Evolutionary conservation across 2,329 filamentous ascomycete genomes (phyloP).

Genomic region (Nakataea oryzae): DNA sequence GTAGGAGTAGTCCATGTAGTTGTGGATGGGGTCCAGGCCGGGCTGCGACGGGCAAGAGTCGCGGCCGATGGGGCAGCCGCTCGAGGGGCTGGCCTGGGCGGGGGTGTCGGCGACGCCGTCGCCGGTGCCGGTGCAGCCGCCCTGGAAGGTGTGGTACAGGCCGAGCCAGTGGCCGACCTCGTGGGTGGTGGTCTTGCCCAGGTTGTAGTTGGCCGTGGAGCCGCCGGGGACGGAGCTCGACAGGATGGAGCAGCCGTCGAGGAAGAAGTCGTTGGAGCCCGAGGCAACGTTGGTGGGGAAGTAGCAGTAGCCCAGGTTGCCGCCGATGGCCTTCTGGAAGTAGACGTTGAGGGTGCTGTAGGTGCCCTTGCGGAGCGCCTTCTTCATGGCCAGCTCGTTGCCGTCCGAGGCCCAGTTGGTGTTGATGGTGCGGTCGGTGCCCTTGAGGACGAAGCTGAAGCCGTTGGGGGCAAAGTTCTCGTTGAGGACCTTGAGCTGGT

Average conservation of each 20-base stretch:
- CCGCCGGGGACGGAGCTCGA: slow-evolving; percentile 19
- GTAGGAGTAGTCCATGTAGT: slow-evolving; percentile 25
- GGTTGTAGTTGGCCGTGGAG: slow-evolving; percentile 18
- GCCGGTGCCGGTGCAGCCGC: slow-evolving; percentile 24
- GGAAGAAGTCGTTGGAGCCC: slow-evolving; percentile 14
- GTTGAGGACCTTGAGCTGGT: slow-evolving; percentile 35
- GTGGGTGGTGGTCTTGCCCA: slow-evolving; percentile 26
- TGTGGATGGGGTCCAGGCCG: slow-evolving; percentile 22
- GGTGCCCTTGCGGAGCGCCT: slow-evolving; percentile 28
- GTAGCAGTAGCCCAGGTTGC: slow-evolving; percentile 34
- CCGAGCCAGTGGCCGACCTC: slow-evolving; percentile 34
- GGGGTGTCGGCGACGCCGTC: slow-evolving; percentile 29
- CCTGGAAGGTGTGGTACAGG: slow-evolving; percentile 32
- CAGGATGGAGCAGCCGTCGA: slow-evolving; percentile 19
- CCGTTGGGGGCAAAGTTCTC: slow-evolving; percentile 28
- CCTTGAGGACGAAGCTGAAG: slow-evolving; percentile 31
- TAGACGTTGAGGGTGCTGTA: slow-evolving; percentile 35
- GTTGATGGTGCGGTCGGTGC: slow-evolving; percentile 30
- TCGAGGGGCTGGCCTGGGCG: slow-evolving; percentile 19
- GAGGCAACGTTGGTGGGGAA: slow-evolving; percentile 25
- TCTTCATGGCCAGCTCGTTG: slow-evolving; percentile 31
- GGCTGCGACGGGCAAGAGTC: slow-evolving; percentile 19
- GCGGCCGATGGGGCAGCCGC: slow-evolving; percentile 24
- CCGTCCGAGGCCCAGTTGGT: slow-evolving; percentile 29
- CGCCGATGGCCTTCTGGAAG: slow-evolving; percentile 26